Evolutionary conservation across 305 asterid species (phyloP), one percentile per base, ranked within the genome.

Genomic region (Galium porrigens): DNA sequence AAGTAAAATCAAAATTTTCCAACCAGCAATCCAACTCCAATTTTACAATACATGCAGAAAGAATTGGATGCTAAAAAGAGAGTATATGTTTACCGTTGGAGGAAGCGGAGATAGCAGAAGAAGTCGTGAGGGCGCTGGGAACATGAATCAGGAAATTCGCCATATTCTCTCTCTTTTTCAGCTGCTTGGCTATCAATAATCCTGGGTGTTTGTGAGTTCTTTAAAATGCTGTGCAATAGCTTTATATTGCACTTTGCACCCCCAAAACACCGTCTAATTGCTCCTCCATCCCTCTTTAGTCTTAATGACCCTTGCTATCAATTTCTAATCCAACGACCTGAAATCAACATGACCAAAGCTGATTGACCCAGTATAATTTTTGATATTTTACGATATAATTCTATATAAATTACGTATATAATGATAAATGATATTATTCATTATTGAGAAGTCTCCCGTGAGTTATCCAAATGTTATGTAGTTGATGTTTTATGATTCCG

Each of bases 11-110:
- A 61, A 20, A 27, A 20, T 22, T 44, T 17, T 14, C 55, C 17
- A 22, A 49, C 55, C 55, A 49, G 42, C 48, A n/a, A 60, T 18
- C 32, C 49, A 42, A 42, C 49, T 42, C 49, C 17, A 62, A 4
- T 17, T 44, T 4, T 17, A 15, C 18, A 25, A 29, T 2, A 17
- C 33, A 32, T 48, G 55, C 44, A 33, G 20, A 46, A 59, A 17
- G 30, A 9, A 36, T 15, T 32, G 14, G 27, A 17, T 14, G 27
- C 11, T 4, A 46, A 5, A 29, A 10, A 29, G 32, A 57, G 3
- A 25, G n/a, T 3, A 14, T 15, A 14, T 46, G 65, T 10, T 37
- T 79, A 79, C 95, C 95, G 68, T 88, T 85, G 7, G 86, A 78
- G 60, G 85, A 79, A 62, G 83, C 66, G 29, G 87, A 84, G 67